These are phyloP conservation scores for Cladophialophora bantiana DNA, from an alignment of 2,329 filamentous ascomycete genomes.

Conservation along the genomic window DNA sequence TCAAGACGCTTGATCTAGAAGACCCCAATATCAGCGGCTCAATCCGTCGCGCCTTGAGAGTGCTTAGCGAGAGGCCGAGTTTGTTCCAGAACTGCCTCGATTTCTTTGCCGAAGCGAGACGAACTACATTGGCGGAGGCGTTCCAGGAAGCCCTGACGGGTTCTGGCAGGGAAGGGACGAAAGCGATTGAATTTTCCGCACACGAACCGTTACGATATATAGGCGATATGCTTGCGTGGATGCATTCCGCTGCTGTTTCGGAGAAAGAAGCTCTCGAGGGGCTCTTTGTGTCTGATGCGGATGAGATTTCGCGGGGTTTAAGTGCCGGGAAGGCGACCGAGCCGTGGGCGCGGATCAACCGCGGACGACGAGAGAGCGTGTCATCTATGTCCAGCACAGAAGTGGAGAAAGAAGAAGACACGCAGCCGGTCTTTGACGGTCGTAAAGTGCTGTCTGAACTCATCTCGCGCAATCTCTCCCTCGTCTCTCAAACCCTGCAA, in stretches of 20 bases:
- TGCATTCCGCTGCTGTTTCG: conserved; percentile 90
- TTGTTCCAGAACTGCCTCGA: conserved; percentile 94
- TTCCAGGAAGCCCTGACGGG: conserved; percentile 91
- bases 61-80: conserved; percentile 86
- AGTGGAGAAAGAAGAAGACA: conserved; percentile 50
- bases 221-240: conserved; percentile 97
- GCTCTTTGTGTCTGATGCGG: conserved; percentile 87
- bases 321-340: conserved; percentile 81
- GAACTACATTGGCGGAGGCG: conserved; percentile 83
- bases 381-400: conserved; percentile 15
- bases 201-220: conserved; percentile 92
- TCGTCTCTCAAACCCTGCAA: conserved; percentile 81
- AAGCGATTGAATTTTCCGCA: conserved; percentile 92
- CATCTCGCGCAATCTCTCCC: conserved; percentile 82
- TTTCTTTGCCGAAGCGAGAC: conserved; percentile 88
- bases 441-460: conserved; percentile 82
- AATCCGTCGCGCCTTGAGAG: conserved; percentile 81
- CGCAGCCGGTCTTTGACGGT: conserved; percentile 74
- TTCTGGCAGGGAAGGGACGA: conserved; percentile 63
- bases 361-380: conserved; percentile 10
- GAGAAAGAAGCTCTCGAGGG: conserved; percentile 91
- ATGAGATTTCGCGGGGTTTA: conserved; percentile 83
- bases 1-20: conserved; percentile 90
- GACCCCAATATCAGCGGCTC: conserved; percentile 89
- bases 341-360: conserved; percentile 72